Base-by-base conservation (phyloP, 805 yeast genomes). In the Blastobotrys peoriensis region DNA sequence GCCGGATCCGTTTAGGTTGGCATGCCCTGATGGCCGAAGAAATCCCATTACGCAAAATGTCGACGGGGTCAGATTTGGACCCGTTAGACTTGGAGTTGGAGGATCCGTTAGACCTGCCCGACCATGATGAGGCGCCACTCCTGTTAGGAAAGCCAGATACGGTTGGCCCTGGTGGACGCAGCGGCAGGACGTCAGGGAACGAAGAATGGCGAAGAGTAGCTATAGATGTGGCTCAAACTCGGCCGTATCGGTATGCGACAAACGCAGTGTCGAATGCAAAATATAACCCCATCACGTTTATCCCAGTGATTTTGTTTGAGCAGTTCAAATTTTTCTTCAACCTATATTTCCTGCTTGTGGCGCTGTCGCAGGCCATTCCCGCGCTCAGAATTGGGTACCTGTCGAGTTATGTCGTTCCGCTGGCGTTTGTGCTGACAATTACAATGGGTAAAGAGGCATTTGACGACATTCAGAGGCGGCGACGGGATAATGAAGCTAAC, bases 281-380 rank as follows among this genome's bases (percentile, higher is more conserved):
- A 65, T 93, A 93, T 66, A 86, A 86, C 55, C 86, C 93, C 2
- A 61, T 87, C 30, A 80, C 95, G 1, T 93, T 93, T 58, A 66
- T 93, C 6, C 99, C 99, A 2, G 73, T 86, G 36, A 79, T 93
- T 44, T 73, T 93, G 23, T 94, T 85, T 63, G 96, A 91, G 62
- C 99, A 93, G 70, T 93, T 93, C 78, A 88, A 89, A 68, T 91
- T 93, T 63, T 93, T 93, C 66, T 93, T 88, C 74, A 93, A 93
- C 65, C 68, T 93, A 39, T 93, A 93, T 64, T 93, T 93, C 61
- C 67, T 94, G 41, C 59, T 94, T 17, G 98, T 94, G 52, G 98
- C 98, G 13, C 73, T 94, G 48, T 88, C 97, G 3, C 98, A 93
- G 65, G 82, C 83, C 2, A 73, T 93, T 18, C 97, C 98, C 1